Base-by-base conservation (phyloP, 352 stramenopile genomes). In the Globisporangium cystogenes region DNA sequence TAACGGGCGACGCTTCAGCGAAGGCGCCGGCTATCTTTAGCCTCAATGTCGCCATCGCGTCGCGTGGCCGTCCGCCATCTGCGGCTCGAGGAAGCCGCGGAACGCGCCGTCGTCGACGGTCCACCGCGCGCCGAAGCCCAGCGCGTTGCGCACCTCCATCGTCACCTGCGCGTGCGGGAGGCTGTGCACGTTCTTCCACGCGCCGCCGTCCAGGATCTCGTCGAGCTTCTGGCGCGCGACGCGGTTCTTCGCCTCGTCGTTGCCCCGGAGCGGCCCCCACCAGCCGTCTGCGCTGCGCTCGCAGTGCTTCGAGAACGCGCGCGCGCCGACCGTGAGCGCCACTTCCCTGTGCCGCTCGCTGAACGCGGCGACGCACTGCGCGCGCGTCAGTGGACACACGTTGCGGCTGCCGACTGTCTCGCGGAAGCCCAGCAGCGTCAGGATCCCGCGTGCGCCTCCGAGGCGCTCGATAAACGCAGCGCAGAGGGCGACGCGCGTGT, bases 121-220 rank as follows among this genome's bases (percentile, higher is more conserved):
- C 84, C 84, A 95, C 55, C 84, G 74, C 12, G 76, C 79, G 11
- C 82, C 82, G 39, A 90, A 95, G 27, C 84, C 84, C 7, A 76
- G 61, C 2, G 67, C 63, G 49, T 86, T 77, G 55, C 82, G 76
- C 7, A 91, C 57, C 60, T 95, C 84, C 55, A 91, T 77, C 40
- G 78, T 87, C 53, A 71, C 70, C 39, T 88, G 65, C 14, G 62
- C 65, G 44, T 92, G 72, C 35, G 84, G 82, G 0, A 95, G 71
- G 37, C 72, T 77, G 58, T 95, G 84, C 6, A 90, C 64, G 60
- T 95, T 93, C 48, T 90, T 90, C 84, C 80, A 95, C 21, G 79
- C 77, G 0, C 62, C 68, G 20, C 44, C 48, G n/a, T 74, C 72
- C 42, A 95, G 42, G 7, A 95, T 59, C 24, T 77, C 49, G 2